Evolutionary conservation across 805 yeast species (phyloP).

Genomic region (Candida chilensis): DNA sequence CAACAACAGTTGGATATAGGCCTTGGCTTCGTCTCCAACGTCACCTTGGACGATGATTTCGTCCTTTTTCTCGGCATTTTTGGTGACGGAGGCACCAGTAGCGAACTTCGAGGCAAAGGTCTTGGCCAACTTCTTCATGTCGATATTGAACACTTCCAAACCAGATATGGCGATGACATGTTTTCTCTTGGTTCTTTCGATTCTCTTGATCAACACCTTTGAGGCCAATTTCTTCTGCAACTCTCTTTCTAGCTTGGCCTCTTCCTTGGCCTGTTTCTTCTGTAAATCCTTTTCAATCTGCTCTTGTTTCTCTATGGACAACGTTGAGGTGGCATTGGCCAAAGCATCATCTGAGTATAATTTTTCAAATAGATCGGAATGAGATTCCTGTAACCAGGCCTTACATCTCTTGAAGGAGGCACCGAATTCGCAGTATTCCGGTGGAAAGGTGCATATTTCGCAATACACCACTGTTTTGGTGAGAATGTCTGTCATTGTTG

Average conservation of each 20-base stretch:
- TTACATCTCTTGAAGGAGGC: slow-evolving; percentile 75
- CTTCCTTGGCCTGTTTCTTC: slow-evolving; percentile 81
- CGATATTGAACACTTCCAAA: slow-evolving; percentile 80
- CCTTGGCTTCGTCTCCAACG: slow-evolving; percentile 85
- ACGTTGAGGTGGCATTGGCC: slow-evolving; percentile 47
- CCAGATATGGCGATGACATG: slow-evolving; percentile 83
- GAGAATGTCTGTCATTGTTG: not conserved
- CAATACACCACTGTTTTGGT: slow-evolving; percentile 47
- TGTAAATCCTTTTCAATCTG: slow-evolving; percentile 75
- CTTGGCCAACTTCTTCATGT: slow-evolving; percentile 85
- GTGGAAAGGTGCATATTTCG: slow-evolving; percentile 77
- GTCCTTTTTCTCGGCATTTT: slow-evolving; percentile 85
- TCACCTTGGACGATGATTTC: slow-evolving; percentile 93
- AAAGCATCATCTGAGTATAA: slow-evolving; percentile 55
- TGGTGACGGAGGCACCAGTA: slow-evolving; percentile 89
- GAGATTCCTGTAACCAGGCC: slow-evolving; percentile 61
- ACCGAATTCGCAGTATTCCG: slow-evolving; percentile 90
- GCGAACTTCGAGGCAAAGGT: slow-evolving; percentile 92
- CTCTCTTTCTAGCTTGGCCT: slow-evolving; percentile 78
- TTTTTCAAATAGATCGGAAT: slow-evolving; percentile 45
- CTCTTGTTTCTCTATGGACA: slow-evolving; percentile 71
- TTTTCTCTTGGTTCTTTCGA: slow-evolving; percentile 85
- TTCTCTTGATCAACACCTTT: slow-evolving; percentile 75
- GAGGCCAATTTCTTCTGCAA: slow-evolving; percentile 69
- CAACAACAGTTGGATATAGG: slow-evolving; percentile 56